Conservation (phyloP, 495 filamentous ascomycete species). For the Annulohypoxylon bovei region DNA sequence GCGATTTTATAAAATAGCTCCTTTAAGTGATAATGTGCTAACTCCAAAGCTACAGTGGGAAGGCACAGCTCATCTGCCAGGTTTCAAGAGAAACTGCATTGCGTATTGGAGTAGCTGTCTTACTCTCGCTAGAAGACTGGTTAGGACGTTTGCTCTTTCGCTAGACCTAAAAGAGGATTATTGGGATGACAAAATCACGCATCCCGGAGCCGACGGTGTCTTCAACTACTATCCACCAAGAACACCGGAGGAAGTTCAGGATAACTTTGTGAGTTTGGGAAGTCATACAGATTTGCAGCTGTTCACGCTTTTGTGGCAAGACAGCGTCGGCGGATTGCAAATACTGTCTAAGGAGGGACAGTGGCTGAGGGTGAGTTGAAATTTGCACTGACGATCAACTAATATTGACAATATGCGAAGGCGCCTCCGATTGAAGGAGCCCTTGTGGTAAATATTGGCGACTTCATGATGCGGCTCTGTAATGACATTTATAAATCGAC, state of each 20-base stretch:
- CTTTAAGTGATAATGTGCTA: neutral
- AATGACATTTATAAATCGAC: conserved; percentile 70
- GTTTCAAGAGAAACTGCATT: conserved; percentile 58
- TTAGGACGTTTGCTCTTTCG: conserved; percentile 60
- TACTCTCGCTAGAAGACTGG: conserved; percentile 57
- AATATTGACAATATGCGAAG: conserved; percentile 27
- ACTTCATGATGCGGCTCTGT: conserved; percentile 69
- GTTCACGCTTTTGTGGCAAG: conserved; percentile 67
- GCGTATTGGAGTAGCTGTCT: conserved; percentile 61
- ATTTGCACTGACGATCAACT: conserved; percentile 9
- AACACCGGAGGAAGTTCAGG: conserved; percentile 46
- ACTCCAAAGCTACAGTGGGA: conserved; percentile 52
- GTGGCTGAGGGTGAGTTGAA: conserved; percentile 59
- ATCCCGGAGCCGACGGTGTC: conserved; percentile 59
- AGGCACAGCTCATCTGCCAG: conserved; percentile 57
- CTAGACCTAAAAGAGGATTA: conserved; percentile 61
- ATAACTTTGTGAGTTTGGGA: conserved; percentile 59
- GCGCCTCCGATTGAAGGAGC: conserved; percentile 64
- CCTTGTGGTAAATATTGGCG: conserved; percentile 72
- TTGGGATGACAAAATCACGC: conserved; percentile 61
- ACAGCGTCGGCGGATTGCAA: conserved; percentile 64
- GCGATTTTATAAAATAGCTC: neutral
- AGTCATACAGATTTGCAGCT: conserved; percentile 69
- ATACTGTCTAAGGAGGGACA: conserved; percentile 60
- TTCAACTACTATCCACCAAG: conserved; percentile 62